Evolutionary conservation across 176 grass and related monocot species (phyloP).

Genomic region (Rhynchospora pubera): DNA sequence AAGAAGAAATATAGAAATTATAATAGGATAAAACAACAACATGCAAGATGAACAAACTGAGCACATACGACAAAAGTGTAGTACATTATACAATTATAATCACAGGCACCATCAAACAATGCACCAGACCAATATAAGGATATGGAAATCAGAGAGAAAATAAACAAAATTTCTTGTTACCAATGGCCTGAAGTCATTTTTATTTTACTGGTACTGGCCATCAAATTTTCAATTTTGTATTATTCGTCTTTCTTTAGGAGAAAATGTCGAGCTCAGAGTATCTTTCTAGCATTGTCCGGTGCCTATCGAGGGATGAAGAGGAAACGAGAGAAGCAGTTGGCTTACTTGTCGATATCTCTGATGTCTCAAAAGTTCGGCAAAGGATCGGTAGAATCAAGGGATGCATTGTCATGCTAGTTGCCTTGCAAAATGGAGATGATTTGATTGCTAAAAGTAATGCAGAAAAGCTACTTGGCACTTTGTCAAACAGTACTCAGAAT

Average conservation of each 20-base stretch:
- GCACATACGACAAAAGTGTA: background rate
- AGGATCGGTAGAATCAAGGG: slow-evolving; percentile 77
- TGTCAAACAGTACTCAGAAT: slow-evolving; percentile 68
- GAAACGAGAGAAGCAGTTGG: slow-evolving; percentile 59
- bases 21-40: background rate
- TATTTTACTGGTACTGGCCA: background rate
- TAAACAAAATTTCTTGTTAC: background rate
- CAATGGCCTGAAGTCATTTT: background rate
- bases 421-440: slow-evolving; percentile 55
- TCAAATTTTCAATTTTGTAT: background rate
- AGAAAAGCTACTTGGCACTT: slow-evolving; percentile 38
- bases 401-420: slow-evolving; percentile 72
- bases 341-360: slow-evolving; percentile 56
- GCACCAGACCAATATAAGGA: background rate
- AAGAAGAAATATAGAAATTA: background rate
- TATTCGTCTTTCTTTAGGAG: slow-evolving; percentile 32
- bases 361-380: slow-evolving; percentile 46
- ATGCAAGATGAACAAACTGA: background rate
- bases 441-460: slow-evolving; percentile 25
- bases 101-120: background rate
- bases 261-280: slow-evolving; percentile 51
- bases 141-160: background rate
- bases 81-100: background rate
- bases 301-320: slow-evolving; percentile 46
- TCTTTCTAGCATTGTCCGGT: slow-evolving; percentile 63